Conservation (phyloP, 768 basidiomycete species). For the Suillus clintonianus region DNA sequence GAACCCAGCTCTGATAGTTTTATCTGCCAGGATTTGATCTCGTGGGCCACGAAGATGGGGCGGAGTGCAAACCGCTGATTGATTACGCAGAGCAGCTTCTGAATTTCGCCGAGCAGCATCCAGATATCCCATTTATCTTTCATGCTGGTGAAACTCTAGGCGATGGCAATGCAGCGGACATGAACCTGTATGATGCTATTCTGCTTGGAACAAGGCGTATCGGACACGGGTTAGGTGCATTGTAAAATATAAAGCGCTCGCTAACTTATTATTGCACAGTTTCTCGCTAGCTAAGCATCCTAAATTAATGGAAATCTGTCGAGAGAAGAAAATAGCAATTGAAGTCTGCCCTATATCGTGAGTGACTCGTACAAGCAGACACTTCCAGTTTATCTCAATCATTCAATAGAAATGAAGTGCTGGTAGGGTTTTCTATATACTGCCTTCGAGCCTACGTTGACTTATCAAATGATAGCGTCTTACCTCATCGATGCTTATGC, state of each 20-base stretch:
- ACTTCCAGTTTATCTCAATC: not conserved
- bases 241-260: not conserved
- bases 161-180: slow-evolving; percentile 45
- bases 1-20: not conserved
- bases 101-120: slow-evolving; percentile 38
- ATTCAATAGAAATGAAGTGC: slow-evolving; percentile 60
- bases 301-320: slow-evolving; percentile 44
- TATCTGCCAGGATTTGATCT: slow-evolving; percentile 45
- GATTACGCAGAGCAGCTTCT: slow-evolving; percentile 41
- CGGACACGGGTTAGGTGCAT: slow-evolving; percentile 43
- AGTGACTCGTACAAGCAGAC: slow-evolving; percentile 12
- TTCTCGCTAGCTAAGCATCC: slow-evolving; percentile 52
- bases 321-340: slow-evolving; percentile 40
- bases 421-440: slow-evolving; percentile 41
- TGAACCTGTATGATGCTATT: slow-evolving; percentile 51
- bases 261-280: slow-evolving; percentile 16
- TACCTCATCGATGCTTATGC: slow-evolving; percentile 76
- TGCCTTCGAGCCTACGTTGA: not conserved
- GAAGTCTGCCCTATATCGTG: slow-evolving; percentile 55
- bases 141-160: slow-evolving; percentile 53
- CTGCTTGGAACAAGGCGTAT: slow-evolving; percentile 52
- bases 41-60: slow-evolving; percentile 48
- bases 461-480: slow-evolving; percentile 47
- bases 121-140: slow-evolving; percentile 47
- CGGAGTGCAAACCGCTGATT: slow-evolving; percentile 32